phyloP scores from a whole-genome alignment of 2,329 filamentous ascomycete species.

The Verticillium zaregamsianum region DNA sequence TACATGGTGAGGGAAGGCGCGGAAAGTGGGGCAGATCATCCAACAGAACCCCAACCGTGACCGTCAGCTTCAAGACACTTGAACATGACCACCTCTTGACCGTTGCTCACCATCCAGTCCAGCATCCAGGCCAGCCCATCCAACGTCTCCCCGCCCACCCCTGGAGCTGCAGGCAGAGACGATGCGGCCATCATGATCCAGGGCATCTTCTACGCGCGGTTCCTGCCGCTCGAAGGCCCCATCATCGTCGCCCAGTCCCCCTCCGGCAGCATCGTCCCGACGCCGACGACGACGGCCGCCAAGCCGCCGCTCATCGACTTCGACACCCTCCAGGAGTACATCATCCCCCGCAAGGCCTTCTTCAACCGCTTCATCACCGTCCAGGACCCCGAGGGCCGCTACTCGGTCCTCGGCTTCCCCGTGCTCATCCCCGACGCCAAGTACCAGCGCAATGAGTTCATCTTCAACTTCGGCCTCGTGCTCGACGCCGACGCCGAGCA shows the following conservation, averaged over 20 bases:
- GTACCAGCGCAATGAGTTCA: conserved; percentile 92
- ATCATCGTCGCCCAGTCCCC: conserved; percentile 61
- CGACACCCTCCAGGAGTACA: conserved; percentile 80
- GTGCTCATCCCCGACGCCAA: conserved; percentile 79
- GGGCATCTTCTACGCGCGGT: conserved; percentile 67
- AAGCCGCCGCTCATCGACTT: conserved; percentile 75
- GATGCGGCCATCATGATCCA: conserved; percentile 51
- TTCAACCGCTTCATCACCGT: conserved; percentile 88
- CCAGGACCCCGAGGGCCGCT: conserved; percentile 63
- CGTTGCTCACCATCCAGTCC: not conserved
- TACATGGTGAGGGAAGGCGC: not conserved
- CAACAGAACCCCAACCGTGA: not conserved
- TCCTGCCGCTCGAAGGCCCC: conserved; percentile 63
- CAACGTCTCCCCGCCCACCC: not conserved
- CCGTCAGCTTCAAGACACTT: not conserved
- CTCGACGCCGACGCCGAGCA: conserved; percentile 65
- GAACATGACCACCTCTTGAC: not conserved
- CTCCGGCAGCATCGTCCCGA: conserved; percentile 55
- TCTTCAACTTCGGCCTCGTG: conserved; percentile 94
- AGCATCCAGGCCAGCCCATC: no score
- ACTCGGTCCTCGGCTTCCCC: conserved; percentile 81
- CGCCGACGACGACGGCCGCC: conserved; percentile 23
- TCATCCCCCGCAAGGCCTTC: conserved; percentile 92
- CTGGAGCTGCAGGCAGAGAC: not conserved
- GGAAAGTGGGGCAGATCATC: not conserved